Conservation (phyloP, 179 eudicot species). For the Amaranthus tricolor region DNA sequence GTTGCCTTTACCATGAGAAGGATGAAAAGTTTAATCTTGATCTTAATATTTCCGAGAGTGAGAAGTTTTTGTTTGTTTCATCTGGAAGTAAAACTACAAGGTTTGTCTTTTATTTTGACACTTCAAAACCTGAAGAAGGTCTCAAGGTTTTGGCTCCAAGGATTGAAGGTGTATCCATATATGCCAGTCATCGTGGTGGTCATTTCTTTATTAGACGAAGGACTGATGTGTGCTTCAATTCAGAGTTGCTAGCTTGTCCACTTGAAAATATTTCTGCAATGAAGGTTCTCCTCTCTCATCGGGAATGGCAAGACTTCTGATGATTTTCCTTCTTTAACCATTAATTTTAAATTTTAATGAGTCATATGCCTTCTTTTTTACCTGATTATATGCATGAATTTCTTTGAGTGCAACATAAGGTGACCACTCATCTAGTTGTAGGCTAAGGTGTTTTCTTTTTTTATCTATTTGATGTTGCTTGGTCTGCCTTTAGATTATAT, state of each 20-base stretch:
- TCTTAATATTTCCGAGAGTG: conserved; percentile 78
- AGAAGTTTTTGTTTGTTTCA: conserved; percentile 66
- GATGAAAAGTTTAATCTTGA: conserved; percentile 73
- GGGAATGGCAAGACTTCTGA: conserved; percentile 53
- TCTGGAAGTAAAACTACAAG: conserved; percentile 82
- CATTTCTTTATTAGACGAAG: conserved; percentile 77
- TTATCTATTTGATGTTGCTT: neutral
- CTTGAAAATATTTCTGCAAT: conserved; percentile 59
- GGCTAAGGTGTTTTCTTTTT: neutral
- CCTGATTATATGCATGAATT: neutral
- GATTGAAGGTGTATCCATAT: conserved; percentile 69
- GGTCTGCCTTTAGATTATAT: neutral
- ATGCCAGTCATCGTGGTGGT: conserved; percentile 80
- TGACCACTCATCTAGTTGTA: neutral
- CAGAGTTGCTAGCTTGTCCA: conserved; percentile 87
- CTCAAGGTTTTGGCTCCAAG: conserved; percentile 74
- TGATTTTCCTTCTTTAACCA: neutral
- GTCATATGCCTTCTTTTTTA: conserved; percentile 4
- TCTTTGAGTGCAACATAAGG: neutral
- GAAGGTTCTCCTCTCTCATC: conserved; percentile 65
- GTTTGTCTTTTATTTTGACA: conserved; percentile 67
- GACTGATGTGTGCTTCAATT: conserved; percentile 77
- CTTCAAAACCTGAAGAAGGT: conserved; percentile 51
- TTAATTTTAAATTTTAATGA: neutral
- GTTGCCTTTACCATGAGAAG: conserved; percentile 84